Percentiles rank a stretch among this genome's conserved stretches.
Evolutionary conservation across 352 stramenopile species (phyloP).

Genomic region (Phytophthora macrochlamydospora): DNA sequence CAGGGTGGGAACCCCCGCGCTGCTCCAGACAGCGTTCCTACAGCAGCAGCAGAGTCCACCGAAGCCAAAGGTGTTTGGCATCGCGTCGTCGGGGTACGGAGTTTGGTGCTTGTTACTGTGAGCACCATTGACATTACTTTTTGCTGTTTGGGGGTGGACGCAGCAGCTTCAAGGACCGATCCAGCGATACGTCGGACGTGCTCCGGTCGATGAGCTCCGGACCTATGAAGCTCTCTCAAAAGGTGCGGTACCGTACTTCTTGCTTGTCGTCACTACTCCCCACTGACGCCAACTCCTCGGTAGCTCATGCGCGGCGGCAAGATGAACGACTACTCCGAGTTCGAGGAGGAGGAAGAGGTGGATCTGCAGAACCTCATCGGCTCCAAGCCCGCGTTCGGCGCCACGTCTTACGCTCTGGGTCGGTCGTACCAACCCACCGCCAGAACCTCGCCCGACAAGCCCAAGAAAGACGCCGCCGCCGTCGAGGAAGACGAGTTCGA

Average conservation of each 20-base stretch:
- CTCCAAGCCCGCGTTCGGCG: constrained; percentile 19
- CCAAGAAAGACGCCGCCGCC: constrained; percentile 5
- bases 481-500: constrained; percentile 65
- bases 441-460: constrained; percentile 15
- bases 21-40: constrained; percentile 71
- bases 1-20: constrained; percentile 39
- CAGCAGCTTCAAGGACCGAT: constrained; percentile 61
- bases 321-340: constrained; percentile 81
- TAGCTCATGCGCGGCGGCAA: constrained; percentile 76
- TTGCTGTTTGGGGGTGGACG: constrained; percentile 1
- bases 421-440: background rate
- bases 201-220: constrained; percentile 68
- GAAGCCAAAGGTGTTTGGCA: constrained; percentile 59
- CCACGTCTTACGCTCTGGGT: constrained; percentile 9
- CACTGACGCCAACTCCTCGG: constrained; percentile 1
- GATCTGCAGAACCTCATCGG: constrained; percentile 83
- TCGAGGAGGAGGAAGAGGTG: constrained; percentile 80
- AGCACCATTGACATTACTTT: background rate
- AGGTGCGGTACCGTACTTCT: constrained; percentile 34
- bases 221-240: constrained; percentile 62
- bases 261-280: constrained; percentile 7
- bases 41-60: constrained; percentile 54
- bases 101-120: background rate
- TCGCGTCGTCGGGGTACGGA: constrained; percentile 50
- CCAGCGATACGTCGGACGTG: constrained; percentile 47